Evolutionary conservation across 306 rosid species (phyloP).

Genomic region (Begonia loranthoides): DNA sequence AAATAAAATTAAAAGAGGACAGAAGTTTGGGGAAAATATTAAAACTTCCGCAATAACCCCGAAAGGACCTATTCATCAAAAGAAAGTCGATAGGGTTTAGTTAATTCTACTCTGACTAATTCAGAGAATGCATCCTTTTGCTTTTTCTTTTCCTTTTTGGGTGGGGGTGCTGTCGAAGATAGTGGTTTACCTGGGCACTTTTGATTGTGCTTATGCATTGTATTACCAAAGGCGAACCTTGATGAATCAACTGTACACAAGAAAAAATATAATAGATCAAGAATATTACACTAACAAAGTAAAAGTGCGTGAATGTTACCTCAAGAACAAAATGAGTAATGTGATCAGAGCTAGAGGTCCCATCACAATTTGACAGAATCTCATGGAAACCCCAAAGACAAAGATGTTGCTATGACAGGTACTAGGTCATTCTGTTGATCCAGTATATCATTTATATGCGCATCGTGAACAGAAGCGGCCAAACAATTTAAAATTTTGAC

Average conservation of each 20-base stretch:
- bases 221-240: constrained; percentile 45
- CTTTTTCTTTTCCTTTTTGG: not conserved
- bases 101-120: too few species aligned
- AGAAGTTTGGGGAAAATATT: too few species aligned
- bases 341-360: constrained; percentile 20
- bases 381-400: constrained; percentile 39
- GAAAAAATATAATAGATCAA: not conserved
- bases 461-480: constrained; percentile 71
- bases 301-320: constrained; percentile 34
- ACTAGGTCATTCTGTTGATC: constrained; percentile 52
- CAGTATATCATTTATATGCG: constrained; percentile 51
- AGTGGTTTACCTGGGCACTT: constrained; percentile 67
- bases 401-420: constrained; percentile 32
- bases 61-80: too few species aligned
- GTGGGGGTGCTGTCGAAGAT: constrained; percentile 1
- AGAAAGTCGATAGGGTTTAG: not conserved
- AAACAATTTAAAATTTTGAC: constrained; percentile 69
- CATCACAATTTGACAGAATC: constrained; percentile 29
- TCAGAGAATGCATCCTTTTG: not conserved
- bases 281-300: constrained; percentile 13
- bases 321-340: constrained; percentile 41
- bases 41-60: too few species aligned
- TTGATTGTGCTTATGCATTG: constrained; percentile 66
- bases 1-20: too few species aligned
- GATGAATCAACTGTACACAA: constrained; percentile 46